phyloP scores from a whole-genome alignment of 345 rosid genomes.

The Moricandia moricandioides region DNA sequence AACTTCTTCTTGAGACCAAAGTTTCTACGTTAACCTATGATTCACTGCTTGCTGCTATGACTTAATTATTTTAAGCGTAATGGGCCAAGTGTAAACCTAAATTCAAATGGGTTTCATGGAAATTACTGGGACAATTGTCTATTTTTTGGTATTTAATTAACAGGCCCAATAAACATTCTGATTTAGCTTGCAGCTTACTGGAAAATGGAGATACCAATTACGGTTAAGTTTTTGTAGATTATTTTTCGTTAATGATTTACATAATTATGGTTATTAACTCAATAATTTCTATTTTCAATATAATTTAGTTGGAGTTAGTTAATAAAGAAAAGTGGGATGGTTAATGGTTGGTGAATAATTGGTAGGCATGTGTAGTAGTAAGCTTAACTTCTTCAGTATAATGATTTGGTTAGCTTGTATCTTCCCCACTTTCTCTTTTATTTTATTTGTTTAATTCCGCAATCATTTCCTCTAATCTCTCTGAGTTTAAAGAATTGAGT shows the following conservation, averaged over 20 bases:
- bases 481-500: neutral
- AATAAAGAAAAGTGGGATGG: neutral
- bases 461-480: slow-evolving; percentile 1
- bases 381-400: slow-evolving; percentile 1
- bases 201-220: neutral
- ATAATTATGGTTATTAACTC: neutral
- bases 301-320: slow-evolving; percentile 4
- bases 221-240: neutral
- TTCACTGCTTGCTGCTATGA: no score
- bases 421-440: slow-evolving; percentile 2
- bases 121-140: neutral
- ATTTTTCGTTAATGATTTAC: neutral
- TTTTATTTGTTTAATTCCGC: neutral
- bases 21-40: no score
- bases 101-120: neutral
- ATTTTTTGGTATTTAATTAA: neutral
- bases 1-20: slow-evolving; percentile 42
- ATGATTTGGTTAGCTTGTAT: slow-evolving; percentile 17
- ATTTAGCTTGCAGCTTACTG: neutral
- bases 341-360: slow-evolving; percentile 23
- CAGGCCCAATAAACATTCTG: neutral
- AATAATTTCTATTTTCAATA: neutral
- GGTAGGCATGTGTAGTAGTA: slow-evolving; percentile 13
- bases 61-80: no score
- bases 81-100: no score